A percentile compares a stretch with the other conserved stretches of the same genome.
phyloP scores from a whole-genome alignment of 83 land plant species.

The Larix sibirica region DNA sequence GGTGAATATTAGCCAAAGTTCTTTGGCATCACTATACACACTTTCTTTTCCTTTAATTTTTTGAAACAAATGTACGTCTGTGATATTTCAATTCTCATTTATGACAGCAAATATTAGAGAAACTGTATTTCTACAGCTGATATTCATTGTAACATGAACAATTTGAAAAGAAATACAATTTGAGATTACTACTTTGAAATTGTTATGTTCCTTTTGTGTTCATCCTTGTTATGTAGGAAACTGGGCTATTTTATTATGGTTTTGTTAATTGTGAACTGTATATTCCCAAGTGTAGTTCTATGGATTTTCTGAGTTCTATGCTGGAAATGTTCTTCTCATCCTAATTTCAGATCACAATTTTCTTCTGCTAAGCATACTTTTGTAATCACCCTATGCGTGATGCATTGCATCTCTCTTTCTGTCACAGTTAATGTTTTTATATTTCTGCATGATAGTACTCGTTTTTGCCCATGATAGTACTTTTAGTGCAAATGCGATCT shows the following conservation, averaged over 20 bases:
- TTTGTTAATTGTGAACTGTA: no score
- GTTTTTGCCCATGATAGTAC: not conserved
- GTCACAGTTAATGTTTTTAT: no score
- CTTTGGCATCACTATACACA: not conserved
- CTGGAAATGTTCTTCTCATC: no score
- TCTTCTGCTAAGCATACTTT: no score
- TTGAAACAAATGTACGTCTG: not conserved
- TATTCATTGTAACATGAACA: not conserved
- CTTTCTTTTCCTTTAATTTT: not conserved
- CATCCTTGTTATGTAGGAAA: not conserved
- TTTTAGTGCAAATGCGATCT: not conserved
- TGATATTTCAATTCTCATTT: not conserved
- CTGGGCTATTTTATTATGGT: not conserved
- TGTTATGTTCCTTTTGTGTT: not conserved
- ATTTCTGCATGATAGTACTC: not conserved
- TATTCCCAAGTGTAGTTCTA: no score
- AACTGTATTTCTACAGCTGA: not conserved
- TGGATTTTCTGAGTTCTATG: no score
- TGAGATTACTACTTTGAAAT: not conserved
- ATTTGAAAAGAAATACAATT: no score
- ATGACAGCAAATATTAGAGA: not conserved
- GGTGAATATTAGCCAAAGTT: not conserved
- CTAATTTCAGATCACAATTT: no score
- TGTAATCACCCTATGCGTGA: no score
- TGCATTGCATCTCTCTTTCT: no score